Conservation (phyloP, 306 rosid species). For the Malus asiatica region DNA sequence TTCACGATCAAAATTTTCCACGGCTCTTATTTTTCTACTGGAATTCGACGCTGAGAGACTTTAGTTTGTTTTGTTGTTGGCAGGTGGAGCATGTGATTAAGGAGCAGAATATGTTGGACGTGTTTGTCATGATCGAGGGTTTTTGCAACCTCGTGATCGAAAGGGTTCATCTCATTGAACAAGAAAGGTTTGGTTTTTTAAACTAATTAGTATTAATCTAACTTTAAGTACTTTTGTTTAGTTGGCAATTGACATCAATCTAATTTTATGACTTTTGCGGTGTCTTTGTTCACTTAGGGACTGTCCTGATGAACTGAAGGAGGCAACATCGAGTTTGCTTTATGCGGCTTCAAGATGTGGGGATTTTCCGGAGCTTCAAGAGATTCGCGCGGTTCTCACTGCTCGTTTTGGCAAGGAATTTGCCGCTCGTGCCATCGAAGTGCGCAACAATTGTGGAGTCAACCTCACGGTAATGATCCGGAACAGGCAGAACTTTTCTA, state of each 20-base stretch:
- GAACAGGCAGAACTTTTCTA: background rate
- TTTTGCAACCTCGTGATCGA: conserved; percentile 63
- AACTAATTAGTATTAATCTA: background rate
- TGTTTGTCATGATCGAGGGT: conserved; percentile 58
- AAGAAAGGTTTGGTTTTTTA: conserved; percentile 43
- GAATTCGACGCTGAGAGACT: background rate
- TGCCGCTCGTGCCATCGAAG: conserved; percentile 52
- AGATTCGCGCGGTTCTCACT: conserved; percentile 58
- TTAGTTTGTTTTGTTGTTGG: background rate
- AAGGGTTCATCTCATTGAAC: conserved; percentile 69
- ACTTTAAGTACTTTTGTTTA: background rate
- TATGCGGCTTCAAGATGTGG: conserved; percentile 86
- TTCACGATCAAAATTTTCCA: background rate
- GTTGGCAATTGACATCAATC: background rate
- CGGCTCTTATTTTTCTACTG: background rate
- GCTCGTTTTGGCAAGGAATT: conserved; percentile 72
- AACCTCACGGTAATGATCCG: conserved; percentile 34
- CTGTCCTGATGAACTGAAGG: conserved; percentile 72
- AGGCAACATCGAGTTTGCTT: conserved; percentile 64
- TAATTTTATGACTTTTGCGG: no score
- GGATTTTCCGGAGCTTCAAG: conserved; percentile 87
- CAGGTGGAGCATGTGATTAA: conserved; percentile 80
- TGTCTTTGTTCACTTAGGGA: conserved; percentile 33
- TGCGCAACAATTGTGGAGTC: conserved; percentile 71
- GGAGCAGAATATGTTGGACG: conserved; percentile 78